Evolutionary conservation across 345 rosid species (phyloP).

Genomic region (Isatis tinctoria): DNA sequence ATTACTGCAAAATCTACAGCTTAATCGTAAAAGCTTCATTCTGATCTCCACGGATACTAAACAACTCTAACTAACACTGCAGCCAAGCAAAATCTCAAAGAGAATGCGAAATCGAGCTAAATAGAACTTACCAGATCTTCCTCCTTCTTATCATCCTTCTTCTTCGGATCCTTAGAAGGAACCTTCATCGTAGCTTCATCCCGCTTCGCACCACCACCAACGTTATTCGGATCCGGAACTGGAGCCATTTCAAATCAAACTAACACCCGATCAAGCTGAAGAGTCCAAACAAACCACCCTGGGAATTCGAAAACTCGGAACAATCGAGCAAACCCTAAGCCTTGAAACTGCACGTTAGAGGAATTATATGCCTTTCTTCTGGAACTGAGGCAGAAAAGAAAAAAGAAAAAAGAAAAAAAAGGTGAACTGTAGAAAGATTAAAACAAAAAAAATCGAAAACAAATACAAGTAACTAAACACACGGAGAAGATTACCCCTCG

Average conservation of each 20-base stretch:
- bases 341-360: neutral
- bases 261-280: conserved; percentile 2
- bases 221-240: conserved; percentile 60
- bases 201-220: conserved; percentile 40
- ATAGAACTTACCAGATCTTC: conserved; percentile 69
- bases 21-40: neutral
- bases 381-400: conserved; percentile 4
- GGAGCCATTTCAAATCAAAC: conserved; percentile 28
- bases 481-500: conserved; percentile 20
- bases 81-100: neutral
- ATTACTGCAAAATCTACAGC: neutral
- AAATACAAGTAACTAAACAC: neutral
- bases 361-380: conserved; percentile 12
- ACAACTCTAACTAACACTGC: neutral
- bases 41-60: neutral
- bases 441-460: neutral
- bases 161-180: conserved; percentile 80
- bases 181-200: conserved; percentile 56
- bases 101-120: neutral
- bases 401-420: no score
- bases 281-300: neutral
- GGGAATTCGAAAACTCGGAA: neutral
- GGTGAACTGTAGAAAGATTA: neutral
- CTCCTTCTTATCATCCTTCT: conserved; percentile 87
- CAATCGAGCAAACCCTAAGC: conserved; percentile 22